Base-by-base conservation (phyloP, 1,139 yeast species). In the Wickerhamomyces sp. region DNA sequence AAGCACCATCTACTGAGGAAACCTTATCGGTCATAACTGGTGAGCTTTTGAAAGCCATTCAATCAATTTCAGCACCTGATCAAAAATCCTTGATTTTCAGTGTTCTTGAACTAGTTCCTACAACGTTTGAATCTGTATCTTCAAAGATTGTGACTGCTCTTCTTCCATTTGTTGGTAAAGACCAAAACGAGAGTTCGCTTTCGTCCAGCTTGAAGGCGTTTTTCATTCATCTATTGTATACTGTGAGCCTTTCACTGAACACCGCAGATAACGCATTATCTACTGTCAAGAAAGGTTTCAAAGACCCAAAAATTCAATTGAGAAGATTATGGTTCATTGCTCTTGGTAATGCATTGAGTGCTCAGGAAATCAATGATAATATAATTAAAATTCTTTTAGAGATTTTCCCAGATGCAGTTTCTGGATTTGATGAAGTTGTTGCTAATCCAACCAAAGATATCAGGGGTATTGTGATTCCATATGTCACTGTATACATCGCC, bases 131-230 rank as follows among this genome's bases (percentile, higher is more conserved):
- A 9, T 36, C 48, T 3, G 58, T 63, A 13, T 61, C 72, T 1
- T 44, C 51, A 6, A 63, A 63, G 24, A 60, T 81, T 12, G 60
- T 76, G 2, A 54, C 63, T 2, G 67, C 64, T 0, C 55, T 88
- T 28, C 48, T 70, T 3, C 71, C 83, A 2, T 62, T 78, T 15
- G 67, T 83, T 8, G 50, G 74, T 1, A 89, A 87, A 53, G 97
- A 90, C 54, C 76, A 78, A 39, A 87, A 88, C 50, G 97, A 92
- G 56, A 31, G 51, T 2, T 78, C 87, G 0, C 67, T 88, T 36
- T 47, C 64, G 3, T 64, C 68, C 6, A 65, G 78, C 45, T 64
- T 82, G n/a, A 59, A 63, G n/a, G 68, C 79, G 0, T 74, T 75
- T 45, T 68, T 73, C 36, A 49, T 51, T 20, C 81, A 74, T 49